A percentile compares a stretch with the other conserved stretches of the same genome.
phyloP scores from a whole-genome alignment of 108 stramenopile species.

The Pseudonitzschia delicatissima region DNA sequence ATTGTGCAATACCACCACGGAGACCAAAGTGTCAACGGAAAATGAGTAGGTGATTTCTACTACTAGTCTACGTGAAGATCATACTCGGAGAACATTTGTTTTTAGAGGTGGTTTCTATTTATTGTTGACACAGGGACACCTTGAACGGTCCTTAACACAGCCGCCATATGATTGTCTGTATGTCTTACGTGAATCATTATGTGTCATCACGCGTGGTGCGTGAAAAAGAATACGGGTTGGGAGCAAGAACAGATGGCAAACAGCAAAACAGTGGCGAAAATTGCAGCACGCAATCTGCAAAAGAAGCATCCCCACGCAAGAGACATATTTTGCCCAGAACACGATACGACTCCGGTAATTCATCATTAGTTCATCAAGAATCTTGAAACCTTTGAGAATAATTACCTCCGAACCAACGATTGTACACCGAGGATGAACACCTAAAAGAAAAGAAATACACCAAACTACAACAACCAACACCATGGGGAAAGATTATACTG shows the following conservation, averaged over 20 bases:
- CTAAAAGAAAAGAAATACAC: neutral
- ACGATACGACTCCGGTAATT: neutral
- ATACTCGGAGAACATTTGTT: too few species aligned
- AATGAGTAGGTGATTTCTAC: too few species aligned
- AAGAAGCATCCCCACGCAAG: neutral
- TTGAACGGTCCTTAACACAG: too few species aligned
- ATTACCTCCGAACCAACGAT: neutral
- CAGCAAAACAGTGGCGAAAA: too few species aligned
- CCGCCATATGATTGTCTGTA: too few species aligned
- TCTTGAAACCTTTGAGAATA: neutral
- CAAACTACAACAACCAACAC: neutral
- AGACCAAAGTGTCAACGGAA: too few species aligned
- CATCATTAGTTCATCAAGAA: neutral
- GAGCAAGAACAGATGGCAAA: slow-evolving; percentile 11
- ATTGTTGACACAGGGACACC: too few species aligned
- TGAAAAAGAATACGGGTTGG: too few species aligned
- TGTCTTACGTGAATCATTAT: neutral
- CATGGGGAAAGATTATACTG: slow-evolving; percentile 36
- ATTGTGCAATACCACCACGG: too few species aligned
- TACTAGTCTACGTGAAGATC: too few species aligned
- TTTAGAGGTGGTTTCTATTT: too few species aligned
- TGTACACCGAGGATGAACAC: neutral
- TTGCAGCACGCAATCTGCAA: neutral
- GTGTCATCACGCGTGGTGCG: neutral
- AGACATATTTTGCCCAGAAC: neutral